Base-by-base conservation (phyloP, 306 rosid species). In the Cucumis sativus region DNA sequence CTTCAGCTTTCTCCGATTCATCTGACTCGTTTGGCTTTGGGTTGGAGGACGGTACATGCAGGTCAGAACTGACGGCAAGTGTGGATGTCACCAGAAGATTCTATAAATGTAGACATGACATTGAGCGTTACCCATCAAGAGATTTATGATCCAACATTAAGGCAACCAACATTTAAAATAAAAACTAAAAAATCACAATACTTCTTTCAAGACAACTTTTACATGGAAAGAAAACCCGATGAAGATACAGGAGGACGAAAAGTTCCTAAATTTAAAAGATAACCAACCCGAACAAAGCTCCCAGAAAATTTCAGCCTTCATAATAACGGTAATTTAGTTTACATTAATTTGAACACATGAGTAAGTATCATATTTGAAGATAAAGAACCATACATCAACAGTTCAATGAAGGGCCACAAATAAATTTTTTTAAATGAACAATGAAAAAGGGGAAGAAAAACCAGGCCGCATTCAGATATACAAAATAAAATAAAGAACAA, bases 21-120 rank as follows among this genome's bases (percentile, higher is more conserved):
- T 73, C 77, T 25, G 7, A 73, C 77, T 73, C 89, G 37, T 52
- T 85, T 20, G 85, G 78, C 68, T 84, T 85, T 75, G 82, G 83
- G 63, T 76, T 15, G 3, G 78, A 47, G 47, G 89, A 58, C 82
- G 83, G 90, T 9, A 86, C 85, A 68, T 79, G 74, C 39, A 90
- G 86, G 62, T 88, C 97, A 14, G 83, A 60, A 69, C 88, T 80
- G 78, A 86, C 78, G 56, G 85, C 74, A 78, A 95, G 82, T 52
- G 88, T 91, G 51, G 97, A 89, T 18, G 99, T 95, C 87, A 92
- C 99, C 80, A 85, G 85, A 64, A 95, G 85, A 84, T 90, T 95
- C 99, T 95, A 59, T 88, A 88, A 54, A 77, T 52, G 78, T 78
- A 45, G 39, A 66, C 13, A 13, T 18, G 12, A 63, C 33, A 80